These are phyloP conservation scores for Apium graveolens DNA, from an alignment of 129 eudicot species.

Conservation along the genomic window DNA sequence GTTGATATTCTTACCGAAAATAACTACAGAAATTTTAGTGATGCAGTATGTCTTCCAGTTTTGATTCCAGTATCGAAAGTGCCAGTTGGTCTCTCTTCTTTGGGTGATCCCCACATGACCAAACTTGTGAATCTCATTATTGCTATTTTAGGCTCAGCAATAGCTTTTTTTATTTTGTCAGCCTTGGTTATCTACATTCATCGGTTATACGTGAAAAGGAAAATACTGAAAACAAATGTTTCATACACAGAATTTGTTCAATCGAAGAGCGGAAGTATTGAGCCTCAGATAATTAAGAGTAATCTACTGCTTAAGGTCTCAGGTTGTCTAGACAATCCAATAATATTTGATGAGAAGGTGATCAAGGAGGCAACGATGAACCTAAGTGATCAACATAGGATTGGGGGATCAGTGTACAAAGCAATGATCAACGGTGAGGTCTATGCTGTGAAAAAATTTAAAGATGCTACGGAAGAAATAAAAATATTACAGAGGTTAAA, in stretches of 20 bases:
- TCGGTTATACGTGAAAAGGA: conserved; percentile 21
- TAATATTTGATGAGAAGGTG: conserved; percentile 38
- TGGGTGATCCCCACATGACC: conserved; percentile 11
- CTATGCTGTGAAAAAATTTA: conserved; percentile 52
- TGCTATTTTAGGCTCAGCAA: conserved; percentile 20
- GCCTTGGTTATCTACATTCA: conserved; percentile 21
- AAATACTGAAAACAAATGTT: conserved; percentile 24
- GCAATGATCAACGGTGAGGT: conserved; percentile 44
- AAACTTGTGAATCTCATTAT: conserved; percentile 18
- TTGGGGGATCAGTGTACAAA: conserved; percentile 65
- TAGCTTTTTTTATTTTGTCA: conserved; percentile 26
- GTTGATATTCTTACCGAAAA: conserved; percentile 34
- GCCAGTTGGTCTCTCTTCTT: conserved; percentile 25
- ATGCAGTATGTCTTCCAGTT: conserved; percentile 59
- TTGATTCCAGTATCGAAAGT: conserved; percentile 44
- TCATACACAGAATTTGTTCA: conserved; percentile 43
- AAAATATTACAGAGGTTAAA: conserved; percentile 65
- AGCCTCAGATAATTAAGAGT: conserved; percentile 35
- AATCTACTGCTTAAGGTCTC: conserved; percentile 68
- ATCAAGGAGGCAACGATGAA: conserved; percentile 69
- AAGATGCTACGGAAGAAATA: conserved; percentile 35
- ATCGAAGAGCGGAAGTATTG: conserved; percentile 24
- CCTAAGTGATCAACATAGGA: conserved; percentile 40
- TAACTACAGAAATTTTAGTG: conserved; percentile 45
- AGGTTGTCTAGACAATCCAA: conserved; percentile 53